phyloP scores from a whole-genome alignment of 495 filamentous ascomycete species.

The Thermochaetoides thermophila region DNA sequence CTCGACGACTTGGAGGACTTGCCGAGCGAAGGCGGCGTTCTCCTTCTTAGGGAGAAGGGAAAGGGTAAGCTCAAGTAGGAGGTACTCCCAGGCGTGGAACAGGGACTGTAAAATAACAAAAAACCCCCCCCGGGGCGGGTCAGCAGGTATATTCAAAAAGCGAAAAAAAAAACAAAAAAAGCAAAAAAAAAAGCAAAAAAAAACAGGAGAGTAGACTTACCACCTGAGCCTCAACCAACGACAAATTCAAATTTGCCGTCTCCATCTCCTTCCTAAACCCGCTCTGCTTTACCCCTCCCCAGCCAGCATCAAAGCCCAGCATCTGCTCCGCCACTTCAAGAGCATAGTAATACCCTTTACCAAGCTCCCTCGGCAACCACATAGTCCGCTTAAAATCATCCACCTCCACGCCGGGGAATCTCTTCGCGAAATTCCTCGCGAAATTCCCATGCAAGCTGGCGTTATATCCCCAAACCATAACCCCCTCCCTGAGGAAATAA shows the following conservation, averaged over 20 bases:
- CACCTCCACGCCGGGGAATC: constrained; percentile 55
- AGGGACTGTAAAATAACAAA: no score
- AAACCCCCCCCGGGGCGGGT: no score
- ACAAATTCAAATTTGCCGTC: constrained; percentile 77
- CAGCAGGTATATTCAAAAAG: no score
- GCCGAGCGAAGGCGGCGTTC: constrained; percentile 47
- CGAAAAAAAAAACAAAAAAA: no score
- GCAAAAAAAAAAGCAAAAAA: no score
- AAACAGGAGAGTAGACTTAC: constrained; percentile 39
- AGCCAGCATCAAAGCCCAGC: constrained; percentile 60
- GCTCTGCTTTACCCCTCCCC: constrained; percentile 47
- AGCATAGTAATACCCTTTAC: constrained; percentile 69
- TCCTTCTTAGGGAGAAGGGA: constrained; percentile 44
- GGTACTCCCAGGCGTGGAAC: constrained; percentile 76
- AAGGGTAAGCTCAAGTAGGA: constrained; percentile 68
- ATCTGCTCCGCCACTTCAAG: constrained; percentile 55
- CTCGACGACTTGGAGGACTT: constrained; percentile 49
- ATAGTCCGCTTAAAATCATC: constrained; percentile 62
- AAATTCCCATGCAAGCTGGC: constrained; percentile 71
- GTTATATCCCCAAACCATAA: constrained; percentile 65
- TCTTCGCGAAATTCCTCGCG: constrained; percentile 64
- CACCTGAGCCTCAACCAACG: constrained; percentile 79
- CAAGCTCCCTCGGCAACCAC: constrained; percentile 46
- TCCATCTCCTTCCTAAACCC: constrained; percentile 71
- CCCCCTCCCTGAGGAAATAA: constrained; percentile 62